Evolutionary conservation across 2,329 filamentous ascomycete species (phyloP).

Genomic region (Nothophoma quercina): DNA sequence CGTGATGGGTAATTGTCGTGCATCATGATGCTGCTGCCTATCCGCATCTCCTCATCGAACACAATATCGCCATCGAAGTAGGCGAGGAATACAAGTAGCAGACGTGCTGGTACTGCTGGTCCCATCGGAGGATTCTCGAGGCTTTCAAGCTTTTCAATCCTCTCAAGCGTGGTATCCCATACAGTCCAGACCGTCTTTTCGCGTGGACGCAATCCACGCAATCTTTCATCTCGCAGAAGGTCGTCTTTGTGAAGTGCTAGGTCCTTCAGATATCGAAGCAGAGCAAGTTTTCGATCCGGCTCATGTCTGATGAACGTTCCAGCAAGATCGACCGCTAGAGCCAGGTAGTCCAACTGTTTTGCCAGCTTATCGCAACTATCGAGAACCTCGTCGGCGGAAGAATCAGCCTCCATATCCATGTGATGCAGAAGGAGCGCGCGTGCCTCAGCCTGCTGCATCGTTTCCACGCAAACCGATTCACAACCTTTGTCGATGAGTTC

Average conservation of each 20-base stretch:
- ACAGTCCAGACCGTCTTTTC: constrained; percentile 20
- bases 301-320: too few species aligned
- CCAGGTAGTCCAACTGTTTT: too few species aligned
- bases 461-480: constrained; percentile 12
- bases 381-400: not conserved
- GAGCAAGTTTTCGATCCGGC: not conserved
- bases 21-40: too few species aligned
- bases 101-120: constrained; percentile 1
- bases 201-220: constrained; percentile 11
- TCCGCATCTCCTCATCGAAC: too few species aligned
- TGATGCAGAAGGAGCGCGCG: constrained; percentile 15
- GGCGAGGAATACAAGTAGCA: not conserved
- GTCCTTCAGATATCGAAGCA: constrained; percentile 11
- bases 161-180: constrained; percentile 19
- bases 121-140: too few species aligned
- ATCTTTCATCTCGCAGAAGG: constrained; percentile 12
- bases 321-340: too few species aligned
- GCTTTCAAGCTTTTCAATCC: constrained; percentile 2
- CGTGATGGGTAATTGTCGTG: too few species aligned
- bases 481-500: constrained; percentile 13
- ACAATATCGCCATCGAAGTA: too few species aligned
- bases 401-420: constrained; percentile 1
- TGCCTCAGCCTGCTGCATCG: constrained; percentile 16
- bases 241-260: constrained; percentile 16
- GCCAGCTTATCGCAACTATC: too few species aligned